Evolutionary conservation across 306 rosid genomes (phyloP).

Genomic region (Begonia fuchsioides): DNA sequence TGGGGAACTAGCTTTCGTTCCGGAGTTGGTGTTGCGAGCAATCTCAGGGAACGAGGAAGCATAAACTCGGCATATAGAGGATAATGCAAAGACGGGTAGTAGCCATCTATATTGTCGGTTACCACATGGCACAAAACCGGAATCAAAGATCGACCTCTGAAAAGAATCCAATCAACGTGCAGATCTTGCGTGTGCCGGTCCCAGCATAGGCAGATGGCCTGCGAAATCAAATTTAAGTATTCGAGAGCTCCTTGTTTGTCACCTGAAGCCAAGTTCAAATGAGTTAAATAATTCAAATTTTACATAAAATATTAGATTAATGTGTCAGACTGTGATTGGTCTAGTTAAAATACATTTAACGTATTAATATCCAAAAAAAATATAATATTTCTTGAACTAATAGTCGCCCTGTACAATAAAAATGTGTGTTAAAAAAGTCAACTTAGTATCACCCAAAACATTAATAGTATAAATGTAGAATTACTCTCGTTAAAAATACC

Average conservation of each 20-base stretch:
- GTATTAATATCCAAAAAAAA: too few species aligned
- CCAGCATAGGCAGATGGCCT: constrained; percentile 99
- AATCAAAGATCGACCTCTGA: constrained; percentile 87
- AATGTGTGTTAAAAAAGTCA: too few species aligned
- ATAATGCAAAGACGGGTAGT: constrained; percentile 85
- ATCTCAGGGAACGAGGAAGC: constrained; percentile 89
- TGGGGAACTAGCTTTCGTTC: constrained; percentile 25
- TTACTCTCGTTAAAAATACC: constrained; percentile 23
- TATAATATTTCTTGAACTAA: too few species aligned
- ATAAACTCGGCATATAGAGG: constrained; percentile 80
- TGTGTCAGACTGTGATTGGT: too few species aligned
- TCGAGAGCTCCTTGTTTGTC: constrained; percentile 92
- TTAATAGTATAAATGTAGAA: too few species aligned
- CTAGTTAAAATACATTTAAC: too few species aligned
- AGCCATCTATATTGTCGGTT: constrained; percentile 66
- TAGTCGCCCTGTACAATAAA: too few species aligned
- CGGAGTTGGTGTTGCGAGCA: constrained; percentile 46
- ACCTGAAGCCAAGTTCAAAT: constrained; percentile 27
- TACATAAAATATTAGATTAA: too few species aligned
- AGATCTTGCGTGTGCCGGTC: constrained; percentile 99
- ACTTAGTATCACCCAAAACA: too few species aligned
- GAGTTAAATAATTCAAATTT: too few species aligned
- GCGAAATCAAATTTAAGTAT: constrained; percentile 64
- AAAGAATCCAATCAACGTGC: constrained; percentile 92
- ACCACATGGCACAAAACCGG: constrained; percentile 92